phyloP scores from a whole-genome alignment of 1,139 yeast species.

The Geotrichum fermentans region DNA sequence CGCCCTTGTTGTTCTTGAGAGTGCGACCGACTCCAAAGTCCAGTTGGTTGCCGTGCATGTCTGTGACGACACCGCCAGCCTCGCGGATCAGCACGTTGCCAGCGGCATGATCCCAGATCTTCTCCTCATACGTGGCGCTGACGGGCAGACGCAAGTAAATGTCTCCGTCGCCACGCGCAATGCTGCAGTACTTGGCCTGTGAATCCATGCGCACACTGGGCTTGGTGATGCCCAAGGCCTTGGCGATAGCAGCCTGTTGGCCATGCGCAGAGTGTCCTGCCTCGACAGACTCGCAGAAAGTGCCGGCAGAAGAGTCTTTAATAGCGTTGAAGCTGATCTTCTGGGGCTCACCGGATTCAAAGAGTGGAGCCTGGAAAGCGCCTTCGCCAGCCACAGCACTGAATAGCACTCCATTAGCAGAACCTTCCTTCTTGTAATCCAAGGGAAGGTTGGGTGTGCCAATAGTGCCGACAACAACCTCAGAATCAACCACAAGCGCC shows the following conservation, averaged over 20 bases:
- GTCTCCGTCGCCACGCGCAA: slow-evolving; percentile 90
- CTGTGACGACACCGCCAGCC: slow-evolving; percentile 89
- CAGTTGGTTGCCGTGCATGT: slow-evolving; percentile 63
- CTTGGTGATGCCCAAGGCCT: slow-evolving; percentile 56
- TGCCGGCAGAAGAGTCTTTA: slow-evolving; percentile 42
- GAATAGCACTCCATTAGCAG: slow-evolving; percentile 58
- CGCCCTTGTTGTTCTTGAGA: slow-evolving; percentile 71
- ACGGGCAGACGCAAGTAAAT: slow-evolving; percentile 84
- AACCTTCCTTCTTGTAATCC: slow-evolving; percentile 35
- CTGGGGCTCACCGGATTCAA: slow-evolving; percentile 22
- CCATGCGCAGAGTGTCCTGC: slow-evolving; percentile 91
- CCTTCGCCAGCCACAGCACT: slow-evolving; percentile 75
- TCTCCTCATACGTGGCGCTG: slow-evolving; percentile 71
- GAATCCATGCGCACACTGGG: slow-evolving; percentile 64
- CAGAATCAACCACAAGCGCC: slow-evolving; percentile 80
- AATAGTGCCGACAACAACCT: slow-evolving; percentile 82
- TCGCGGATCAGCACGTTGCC: slow-evolving; percentile 83
- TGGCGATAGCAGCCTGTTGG: slow-evolving; percentile 73
- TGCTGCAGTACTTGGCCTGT: slow-evolving; percentile 90
- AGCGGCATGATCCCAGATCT: slow-evolving; percentile 99
- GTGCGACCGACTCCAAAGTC: slow-evolving; percentile 87
- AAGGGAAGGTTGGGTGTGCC: slow-evolving; percentile 91
- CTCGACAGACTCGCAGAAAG: slow-evolving; percentile 95
- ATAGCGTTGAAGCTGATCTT: slow-evolving; percentile 35
- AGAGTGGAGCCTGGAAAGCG: slow-evolving; percentile 44